Evolutionary conservation across 768 basidiomycete species (phyloP).

Genomic region (Podaxis mareebaensis): DNA sequence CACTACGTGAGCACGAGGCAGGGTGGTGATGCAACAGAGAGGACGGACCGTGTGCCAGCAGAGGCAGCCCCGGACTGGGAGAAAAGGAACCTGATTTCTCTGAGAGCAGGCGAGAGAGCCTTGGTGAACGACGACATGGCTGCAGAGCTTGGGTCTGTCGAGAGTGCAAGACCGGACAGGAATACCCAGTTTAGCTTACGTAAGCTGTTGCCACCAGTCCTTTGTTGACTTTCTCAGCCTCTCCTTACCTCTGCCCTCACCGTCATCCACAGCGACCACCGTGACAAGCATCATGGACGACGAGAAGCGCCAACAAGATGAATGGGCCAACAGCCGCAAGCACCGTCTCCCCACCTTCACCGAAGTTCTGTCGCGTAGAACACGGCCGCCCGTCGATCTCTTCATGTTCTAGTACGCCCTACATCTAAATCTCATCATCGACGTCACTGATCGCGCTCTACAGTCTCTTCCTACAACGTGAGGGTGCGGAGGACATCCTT

Average conservation of each 20-base stretch:
- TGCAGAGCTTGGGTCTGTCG: neutral
- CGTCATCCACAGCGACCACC: constrained; percentile 20
- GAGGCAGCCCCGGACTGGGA: constrained; percentile 79
- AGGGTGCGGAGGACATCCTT: constrained; percentile 93
- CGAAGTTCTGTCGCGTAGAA: constrained; percentile 89
- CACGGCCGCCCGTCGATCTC: constrained; percentile 93
- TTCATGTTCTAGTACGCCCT: constrained; percentile 96
- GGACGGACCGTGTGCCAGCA: constrained; percentile 70
- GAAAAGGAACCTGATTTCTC: constrained; percentile 79
- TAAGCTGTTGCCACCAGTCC: constrained; percentile 36
- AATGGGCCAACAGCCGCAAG: constrained; percentile 70
- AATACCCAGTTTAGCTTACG: constrained; percentile 27
- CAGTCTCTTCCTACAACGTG: constrained; percentile 93
- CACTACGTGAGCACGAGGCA: constrained; percentile 10
- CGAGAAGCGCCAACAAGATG: constrained; percentile 65
- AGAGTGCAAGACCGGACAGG: constrained; percentile 11
- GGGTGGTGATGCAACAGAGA: constrained; percentile 1
- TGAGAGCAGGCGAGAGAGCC: constrained; percentile 73
- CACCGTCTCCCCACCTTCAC: constrained; percentile 84
- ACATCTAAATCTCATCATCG: constrained; percentile 13
- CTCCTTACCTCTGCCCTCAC: constrained; percentile 22
- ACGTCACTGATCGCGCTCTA: neutral
- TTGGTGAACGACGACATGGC: constrained; percentile 49
- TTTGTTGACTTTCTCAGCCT: constrained; percentile 31
- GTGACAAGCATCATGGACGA: constrained; percentile 36